Conservation (phyloP, 2,329 filamentous ascomycete genomes). For the Xylaria sp. region DNA sequence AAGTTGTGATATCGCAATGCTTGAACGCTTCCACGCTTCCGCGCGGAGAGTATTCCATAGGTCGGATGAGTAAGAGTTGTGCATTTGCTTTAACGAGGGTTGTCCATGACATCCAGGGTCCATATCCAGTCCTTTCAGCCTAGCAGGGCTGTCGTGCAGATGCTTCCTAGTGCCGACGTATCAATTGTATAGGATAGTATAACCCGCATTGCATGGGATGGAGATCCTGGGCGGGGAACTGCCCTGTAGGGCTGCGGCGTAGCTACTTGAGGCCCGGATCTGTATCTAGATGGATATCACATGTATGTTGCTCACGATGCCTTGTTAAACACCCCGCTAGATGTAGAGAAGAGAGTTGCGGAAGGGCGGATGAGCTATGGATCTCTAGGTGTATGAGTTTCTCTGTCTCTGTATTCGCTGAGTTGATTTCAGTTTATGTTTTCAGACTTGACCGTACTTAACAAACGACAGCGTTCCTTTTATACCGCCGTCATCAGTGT, state of each 20-base stretch:
- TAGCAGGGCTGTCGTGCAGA: neutral
- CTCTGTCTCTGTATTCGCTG: neutral
- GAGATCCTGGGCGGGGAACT: neutral
- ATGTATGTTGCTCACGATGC: neutral
- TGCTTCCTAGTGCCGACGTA: neutral
- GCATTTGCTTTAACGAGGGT: constrained; percentile 13
- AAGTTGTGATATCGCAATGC: constrained; percentile 5
- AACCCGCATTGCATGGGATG: neutral
- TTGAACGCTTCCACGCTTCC: constrained; percentile 10
- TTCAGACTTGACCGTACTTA: neutral
- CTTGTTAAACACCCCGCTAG: too few species aligned
- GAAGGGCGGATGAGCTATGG: neutral
- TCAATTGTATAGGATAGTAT: neutral
- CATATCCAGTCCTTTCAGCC: constrained; percentile 1
- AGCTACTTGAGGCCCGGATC: neutral
- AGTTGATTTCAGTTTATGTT: neutral
- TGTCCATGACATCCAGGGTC: neutral
- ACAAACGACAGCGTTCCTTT: too few species aligned
- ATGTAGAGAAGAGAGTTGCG: neutral
- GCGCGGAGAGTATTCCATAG: neutral
- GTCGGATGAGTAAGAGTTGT: constrained; percentile 27
- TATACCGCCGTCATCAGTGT: neutral
- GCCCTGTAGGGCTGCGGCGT: constrained; percentile 10
- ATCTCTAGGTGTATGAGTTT: too few species aligned
- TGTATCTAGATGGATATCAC: neutral